These are phyloP conservation scores for Peziza echinospora DNA, from an alignment of 495 filamentous ascomycete genomes.

Conservation along the genomic window DNA sequence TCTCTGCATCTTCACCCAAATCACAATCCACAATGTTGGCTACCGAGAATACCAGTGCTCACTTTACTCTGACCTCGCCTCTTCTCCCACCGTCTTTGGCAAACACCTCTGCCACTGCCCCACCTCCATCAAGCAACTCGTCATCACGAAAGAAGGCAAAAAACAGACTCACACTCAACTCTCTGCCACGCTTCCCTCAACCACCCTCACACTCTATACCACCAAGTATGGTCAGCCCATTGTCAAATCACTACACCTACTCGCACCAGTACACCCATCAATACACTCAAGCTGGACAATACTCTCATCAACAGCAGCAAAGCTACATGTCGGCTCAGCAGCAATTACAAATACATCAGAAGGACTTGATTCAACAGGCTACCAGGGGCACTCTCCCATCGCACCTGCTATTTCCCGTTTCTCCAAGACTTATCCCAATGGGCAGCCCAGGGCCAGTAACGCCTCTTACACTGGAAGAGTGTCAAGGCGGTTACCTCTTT, in stretches of 20 bases:
- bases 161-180: not conserved
- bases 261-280: constrained; percentile 17
- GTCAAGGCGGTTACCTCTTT: constrained; percentile 29
- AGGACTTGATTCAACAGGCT: constrained; percentile 37
- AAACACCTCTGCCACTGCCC: not conserved
- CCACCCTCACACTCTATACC: constrained; percentile 11
- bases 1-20: not conserved
- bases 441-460: constrained; percentile 62
- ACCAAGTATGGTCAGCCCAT: not conserved
- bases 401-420: constrained; percentile 27
- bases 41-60: not conserved
- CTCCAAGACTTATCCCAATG: constrained; percentile 43
- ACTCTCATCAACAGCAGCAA: constrained; percentile 4
- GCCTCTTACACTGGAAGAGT: constrained; percentile 44
- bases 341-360: constrained; percentile 35
- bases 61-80: not conserved
- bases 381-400: constrained; percentile 24
- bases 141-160: not conserved
- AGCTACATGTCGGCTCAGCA: constrained; percentile 16
- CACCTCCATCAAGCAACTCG: not conserved
- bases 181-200: not conserved
- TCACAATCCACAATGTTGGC: not conserved
- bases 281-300: constrained; percentile 1
- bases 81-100: not conserved
- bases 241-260: not conserved